These are phyloP conservation scores for Neonectria ditissima DNA, from an alignment of 2,329 filamentous ascomycete genomes.

Conservation along the genomic window DNA sequence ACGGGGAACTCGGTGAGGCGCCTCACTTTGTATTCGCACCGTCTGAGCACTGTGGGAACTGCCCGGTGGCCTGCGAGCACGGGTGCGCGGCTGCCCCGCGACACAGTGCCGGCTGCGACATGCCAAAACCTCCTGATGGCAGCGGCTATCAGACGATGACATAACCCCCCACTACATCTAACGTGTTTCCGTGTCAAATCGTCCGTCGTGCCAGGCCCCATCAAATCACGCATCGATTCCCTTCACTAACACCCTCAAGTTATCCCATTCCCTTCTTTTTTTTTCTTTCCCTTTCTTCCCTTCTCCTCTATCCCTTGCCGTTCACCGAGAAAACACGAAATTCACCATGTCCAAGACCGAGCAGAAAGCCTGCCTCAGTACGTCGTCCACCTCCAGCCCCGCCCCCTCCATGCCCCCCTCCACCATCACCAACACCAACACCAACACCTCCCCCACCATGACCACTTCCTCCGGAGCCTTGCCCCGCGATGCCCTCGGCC, in stretches of 20 bases:
- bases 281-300: conserved; percentile 30
- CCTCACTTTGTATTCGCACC: neutral
- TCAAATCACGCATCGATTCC: conserved; percentile 49
- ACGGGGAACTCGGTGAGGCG: conserved; percentile 23
- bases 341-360: conserved; percentile 65
- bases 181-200: conserved; percentile 44
- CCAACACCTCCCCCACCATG: conserved; percentile 15
- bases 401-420: conserved; percentile 43
- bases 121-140: conserved; percentile 12
- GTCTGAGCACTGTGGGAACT: conserved; percentile 30
- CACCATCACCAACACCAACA: conserved; percentile 22
- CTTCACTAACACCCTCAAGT: conserved; percentile 32
- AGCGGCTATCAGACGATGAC: conserved; percentile 38
- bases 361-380: conserved; percentile 73
- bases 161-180: conserved; percentile 43
- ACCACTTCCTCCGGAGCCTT: conserved; percentile 13
- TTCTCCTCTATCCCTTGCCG: conserved; percentile 30
- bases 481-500: conserved; percentile 36
- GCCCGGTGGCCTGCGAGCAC: neutral
- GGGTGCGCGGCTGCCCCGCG: neutral
- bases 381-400: conserved; percentile 53
- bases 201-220: conserved; percentile 34
- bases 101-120: conserved; percentile 30
- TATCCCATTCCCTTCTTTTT: conserved; percentile 25
- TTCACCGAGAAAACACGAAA: conserved; percentile 27